Evolutionary conservation across 345 rosid genomes (phyloP).

Genomic region (Eucalyptus guilfoylei): DNA sequence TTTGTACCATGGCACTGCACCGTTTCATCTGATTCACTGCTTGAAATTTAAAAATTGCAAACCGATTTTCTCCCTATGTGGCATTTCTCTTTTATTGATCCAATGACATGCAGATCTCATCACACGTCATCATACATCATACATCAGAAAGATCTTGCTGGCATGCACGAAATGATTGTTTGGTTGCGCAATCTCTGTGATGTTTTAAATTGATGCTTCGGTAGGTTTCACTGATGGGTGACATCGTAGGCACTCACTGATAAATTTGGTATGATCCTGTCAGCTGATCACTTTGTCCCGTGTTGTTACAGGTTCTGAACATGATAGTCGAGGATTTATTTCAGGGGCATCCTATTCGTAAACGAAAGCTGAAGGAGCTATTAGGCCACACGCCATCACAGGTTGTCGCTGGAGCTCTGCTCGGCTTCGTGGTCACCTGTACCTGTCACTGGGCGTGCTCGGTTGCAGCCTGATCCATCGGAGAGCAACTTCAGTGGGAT

Average conservation of each 20-base stretch:
- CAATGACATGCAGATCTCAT: background rate
- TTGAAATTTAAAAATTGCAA: background rate
- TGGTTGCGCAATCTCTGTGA: background rate
- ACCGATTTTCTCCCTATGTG: background rate
- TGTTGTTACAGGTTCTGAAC: constrained; percentile 53
- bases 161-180: background rate
- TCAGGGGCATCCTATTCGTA: constrained; percentile 86
- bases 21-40: background rate
- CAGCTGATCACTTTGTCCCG: background rate
- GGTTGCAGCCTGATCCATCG: constrained; percentile 16
- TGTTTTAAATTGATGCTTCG: background rate
- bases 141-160: background rate
- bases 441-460: constrained; percentile 50
- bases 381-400: constrained; percentile 93
- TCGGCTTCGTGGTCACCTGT: constrained; percentile 67
- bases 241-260: background rate
- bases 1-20: background rate
- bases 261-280: background rate
- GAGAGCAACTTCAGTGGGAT: background rate
- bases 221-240: background rate
- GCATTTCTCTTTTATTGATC: background rate
- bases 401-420: constrained; percentile 78
- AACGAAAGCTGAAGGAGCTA: constrained; percentile 87
- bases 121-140: background rate
- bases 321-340: constrained; percentile 81